A percentile compares a stretch with the other conserved stretches of the same genome.
phyloP scores from a whole-genome alignment of 768 basidiomycete species.

The Boletus tomentosulus region DNA sequence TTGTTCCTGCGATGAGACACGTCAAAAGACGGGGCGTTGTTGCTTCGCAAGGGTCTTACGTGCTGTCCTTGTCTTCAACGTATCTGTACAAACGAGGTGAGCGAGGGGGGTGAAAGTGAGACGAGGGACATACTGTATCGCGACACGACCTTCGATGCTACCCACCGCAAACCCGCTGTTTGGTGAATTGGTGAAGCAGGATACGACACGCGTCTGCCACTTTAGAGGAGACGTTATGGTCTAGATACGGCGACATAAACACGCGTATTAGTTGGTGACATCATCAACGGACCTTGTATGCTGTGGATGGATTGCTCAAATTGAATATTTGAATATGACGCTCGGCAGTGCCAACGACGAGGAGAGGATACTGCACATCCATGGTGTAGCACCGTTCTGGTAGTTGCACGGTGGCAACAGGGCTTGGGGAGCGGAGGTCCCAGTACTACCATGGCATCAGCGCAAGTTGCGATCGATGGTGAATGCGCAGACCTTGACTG shows the following conservation, averaged over 20 bases:
- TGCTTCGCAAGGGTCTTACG: conserved; percentile 40
- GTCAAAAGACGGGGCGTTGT: neutral
- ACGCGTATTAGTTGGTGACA: neutral
- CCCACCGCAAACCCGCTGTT: conserved; percentile 78
- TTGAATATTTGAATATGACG: conserved; percentile 89
- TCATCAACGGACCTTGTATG: conserved; percentile 60
- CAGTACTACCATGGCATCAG: conserved; percentile 64
- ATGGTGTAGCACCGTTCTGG: conserved; percentile 89
- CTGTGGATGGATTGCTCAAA: conserved; percentile 71
- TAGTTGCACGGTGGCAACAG: conserved; percentile 75
- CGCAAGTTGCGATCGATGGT: neutral
- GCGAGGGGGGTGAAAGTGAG: neutral
- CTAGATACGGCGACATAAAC: conserved; percentile 35
- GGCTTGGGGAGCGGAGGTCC: conserved; percentile 77
- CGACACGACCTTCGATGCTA: conserved; percentile 88
- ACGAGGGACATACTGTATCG: conserved; percentile 74
- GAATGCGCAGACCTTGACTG: conserved; percentile 63
- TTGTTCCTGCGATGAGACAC: conserved; percentile 47
- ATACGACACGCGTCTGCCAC: conserved; percentile 87
- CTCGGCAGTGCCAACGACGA: conserved; percentile 93
- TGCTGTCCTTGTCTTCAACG: conserved; percentile 77
- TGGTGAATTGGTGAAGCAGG: conserved; percentile 69
- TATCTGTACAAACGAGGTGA: conserved; percentile 46
- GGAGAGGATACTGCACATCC: conserved; percentile 74
- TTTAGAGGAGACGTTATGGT: conserved; percentile 83